Evolutionary conservation across 495 filamentous ascomycete genomes (phyloP).

Genomic region (Aspergillus leporis): DNA sequence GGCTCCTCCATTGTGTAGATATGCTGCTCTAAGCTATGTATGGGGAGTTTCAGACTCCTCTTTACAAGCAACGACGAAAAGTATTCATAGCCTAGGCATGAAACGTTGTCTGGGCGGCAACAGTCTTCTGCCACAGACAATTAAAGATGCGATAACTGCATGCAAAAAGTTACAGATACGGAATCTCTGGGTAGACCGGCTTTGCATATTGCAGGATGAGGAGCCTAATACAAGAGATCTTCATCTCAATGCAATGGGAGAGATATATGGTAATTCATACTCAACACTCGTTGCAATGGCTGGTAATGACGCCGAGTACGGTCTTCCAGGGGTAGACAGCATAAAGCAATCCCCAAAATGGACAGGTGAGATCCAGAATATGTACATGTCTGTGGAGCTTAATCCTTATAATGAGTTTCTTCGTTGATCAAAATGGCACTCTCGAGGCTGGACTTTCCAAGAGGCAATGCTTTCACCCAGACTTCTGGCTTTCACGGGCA

Average conservation of each 20-base stretch:
- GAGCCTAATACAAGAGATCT: too few relatives aligned
- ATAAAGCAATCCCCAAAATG: neutral
- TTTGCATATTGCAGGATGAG: conserved; percentile 6
- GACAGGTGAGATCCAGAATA: neutral
- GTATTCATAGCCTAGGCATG: too few relatives aligned
- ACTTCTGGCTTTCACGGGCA: neutral
- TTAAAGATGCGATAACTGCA: neutral
- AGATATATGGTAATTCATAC: neutral
- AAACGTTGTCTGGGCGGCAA: too few relatives aligned
- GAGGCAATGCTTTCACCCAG: conserved; percentile 5
- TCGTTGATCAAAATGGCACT: neutral
- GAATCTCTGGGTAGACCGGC: neutral
- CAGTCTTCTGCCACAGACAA: too few relatives aligned
- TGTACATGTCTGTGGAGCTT: neutral
- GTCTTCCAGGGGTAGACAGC: neutral
- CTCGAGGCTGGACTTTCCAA: conserved; percentile 2
- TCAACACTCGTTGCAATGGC: neutral
- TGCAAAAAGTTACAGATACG: neutral
- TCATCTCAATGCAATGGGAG: conserved; percentile 2
- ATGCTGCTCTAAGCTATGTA: too few relatives aligned
- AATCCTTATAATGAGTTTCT: neutral
- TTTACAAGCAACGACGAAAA: too few relatives aligned
- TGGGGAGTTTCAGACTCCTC: too few relatives aligned
- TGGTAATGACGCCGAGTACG: neutral
- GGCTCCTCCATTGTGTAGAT: too few relatives aligned